These are phyloP conservation scores for Diaporthe sp. DNA, from an alignment of 2,329 filamentous ascomycete species.

Conservation along the genomic window DNA sequence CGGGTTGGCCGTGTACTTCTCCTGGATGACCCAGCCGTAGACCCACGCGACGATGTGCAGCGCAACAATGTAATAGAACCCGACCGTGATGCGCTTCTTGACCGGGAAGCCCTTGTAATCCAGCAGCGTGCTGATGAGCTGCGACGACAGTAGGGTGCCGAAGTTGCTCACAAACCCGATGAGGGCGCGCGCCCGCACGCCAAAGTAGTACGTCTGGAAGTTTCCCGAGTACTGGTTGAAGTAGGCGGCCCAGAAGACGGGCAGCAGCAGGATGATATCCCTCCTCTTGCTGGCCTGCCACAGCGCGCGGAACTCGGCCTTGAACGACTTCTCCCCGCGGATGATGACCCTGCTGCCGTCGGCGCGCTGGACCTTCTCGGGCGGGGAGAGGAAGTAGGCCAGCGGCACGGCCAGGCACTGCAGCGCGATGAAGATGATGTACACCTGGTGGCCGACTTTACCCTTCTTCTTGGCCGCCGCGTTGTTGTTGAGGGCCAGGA, in stretches of 20 bases:
- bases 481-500: slow-evolving; percentile 61
- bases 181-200: slow-evolving; percentile 56
- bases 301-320: slow-evolving; percentile 52
- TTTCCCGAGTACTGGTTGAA: slow-evolving; percentile 44
- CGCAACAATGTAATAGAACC: slow-evolving; percentile 53
- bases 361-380: slow-evolving; percentile 58
- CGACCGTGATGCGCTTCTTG: slow-evolving; percentile 57
- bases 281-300: slow-evolving; percentile 51
- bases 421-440: slow-evolving; percentile 62
- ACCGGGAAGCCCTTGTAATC: slow-evolving; percentile 42
- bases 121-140: slow-evolving; percentile 14
- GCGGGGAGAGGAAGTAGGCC: slow-evolving; percentile 58
- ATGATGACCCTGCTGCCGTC: slow-evolving; percentile 55
- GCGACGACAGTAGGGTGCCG: slow-evolving; percentile 21
- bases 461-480: slow-evolving; percentile 50
- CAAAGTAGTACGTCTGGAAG: slow-evolving; percentile 57
- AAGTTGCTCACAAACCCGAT: slow-evolving; percentile 50
- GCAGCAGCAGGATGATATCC: slow-evolving; percentile 53
- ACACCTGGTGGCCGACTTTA: slow-evolving; percentile 56
- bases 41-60: slow-evolving; percentile 33
- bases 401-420: slow-evolving; percentile 60
- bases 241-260: slow-evolving; percentile 44
- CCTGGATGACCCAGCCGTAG: slow-evolving; percentile 23
- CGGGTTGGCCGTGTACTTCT: slow-evolving; percentile 34
- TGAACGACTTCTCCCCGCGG: slow-evolving; percentile 49